These are phyloP conservation scores for Quercus dentata DNA, from an alignment of 306 rosid species.

Conservation along the genomic window DNA sequence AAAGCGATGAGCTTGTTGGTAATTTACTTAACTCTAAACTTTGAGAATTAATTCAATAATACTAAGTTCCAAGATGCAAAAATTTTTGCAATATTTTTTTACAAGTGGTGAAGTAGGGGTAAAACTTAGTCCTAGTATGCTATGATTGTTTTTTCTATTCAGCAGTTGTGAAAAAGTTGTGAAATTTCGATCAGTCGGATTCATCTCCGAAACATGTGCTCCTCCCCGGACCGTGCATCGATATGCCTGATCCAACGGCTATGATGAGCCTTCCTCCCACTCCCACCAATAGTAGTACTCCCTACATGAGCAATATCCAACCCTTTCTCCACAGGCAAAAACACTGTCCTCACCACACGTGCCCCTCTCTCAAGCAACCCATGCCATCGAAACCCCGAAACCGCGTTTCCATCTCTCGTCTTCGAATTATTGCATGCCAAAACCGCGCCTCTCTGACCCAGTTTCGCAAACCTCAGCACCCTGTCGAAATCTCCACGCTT, in stretches of 20 bases:
- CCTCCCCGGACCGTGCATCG: constrained; percentile 76
- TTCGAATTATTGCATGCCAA: constrained; percentile 81
- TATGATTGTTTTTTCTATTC: no score
- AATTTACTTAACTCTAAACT: no score
- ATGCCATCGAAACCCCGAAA: constrained; percentile 54
- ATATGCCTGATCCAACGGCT: constrained; percentile 79
- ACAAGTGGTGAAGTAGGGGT: no score
- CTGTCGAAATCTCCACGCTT: constrained; percentile 51
- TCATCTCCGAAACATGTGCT: constrained; percentile 56
- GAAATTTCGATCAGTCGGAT: no score
- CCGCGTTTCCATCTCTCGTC: constrained; percentile 45
- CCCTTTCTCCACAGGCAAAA: constrained; percentile 77
- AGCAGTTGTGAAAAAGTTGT: fast-evolving
- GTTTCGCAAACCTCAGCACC: constrained; percentile 50
- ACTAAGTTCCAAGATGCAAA: no score
- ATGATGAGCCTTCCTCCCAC: constrained; percentile 16
- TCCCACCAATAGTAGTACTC: constrained; percentile 19
- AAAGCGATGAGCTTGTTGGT: background rate
- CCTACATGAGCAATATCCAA: constrained; percentile 89
- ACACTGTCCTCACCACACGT: constrained; percentile 69
- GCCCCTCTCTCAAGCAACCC: constrained; percentile 55
- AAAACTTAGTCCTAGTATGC: no score
- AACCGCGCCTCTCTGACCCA: constrained; percentile 62
- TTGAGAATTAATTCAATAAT: no score
- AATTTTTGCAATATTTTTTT: no score